Conservation (phyloP, 202 grass and related monocot species). For the Zizania palustris region DNA sequence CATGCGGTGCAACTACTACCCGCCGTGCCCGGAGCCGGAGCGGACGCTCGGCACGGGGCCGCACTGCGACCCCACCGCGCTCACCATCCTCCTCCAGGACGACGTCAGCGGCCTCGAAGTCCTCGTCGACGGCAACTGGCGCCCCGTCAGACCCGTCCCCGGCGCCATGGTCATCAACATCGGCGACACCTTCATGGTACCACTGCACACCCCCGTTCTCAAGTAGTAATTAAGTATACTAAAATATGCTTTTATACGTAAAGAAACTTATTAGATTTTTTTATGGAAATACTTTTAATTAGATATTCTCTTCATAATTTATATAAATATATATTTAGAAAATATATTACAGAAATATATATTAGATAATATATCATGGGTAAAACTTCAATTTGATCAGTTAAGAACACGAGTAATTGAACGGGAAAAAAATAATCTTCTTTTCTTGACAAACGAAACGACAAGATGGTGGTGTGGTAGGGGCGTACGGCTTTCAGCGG, state of each 20-base stretch:
- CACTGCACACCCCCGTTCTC: not conserved
- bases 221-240: too few species aligned
- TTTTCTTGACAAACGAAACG: not conserved
- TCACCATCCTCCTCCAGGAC: slow-evolving; percentile 94
- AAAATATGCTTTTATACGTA: too few species aligned
- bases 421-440: not conserved
- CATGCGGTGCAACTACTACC: slow-evolving; percentile 97
- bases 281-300: too few species aligned
- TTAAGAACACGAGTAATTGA: not conserved
- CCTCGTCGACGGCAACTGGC: slow-evolving; percentile 69
- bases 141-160: slow-evolving; percentile 62
- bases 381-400: too few species aligned
- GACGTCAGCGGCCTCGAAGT: slow-evolving; percentile 84
- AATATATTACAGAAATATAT: too few species aligned
- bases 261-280: too few species aligned
- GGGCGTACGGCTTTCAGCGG: slow-evolving; percentile 4
- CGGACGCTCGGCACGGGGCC: slow-evolving; percentile 83
- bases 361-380: too few species aligned
- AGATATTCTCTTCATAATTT: too few species aligned
- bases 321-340: too few species aligned
- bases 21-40: slow-evolving; percentile 87
- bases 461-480: slow-evolving; percentile 25
- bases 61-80: slow-evolving; percentile 86
- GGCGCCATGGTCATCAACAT: slow-evolving; percentile 92
- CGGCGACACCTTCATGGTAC: slow-evolving; percentile 96